A percentile compares a stretch with the other conserved stretches of the same genome.
Evolutionary conservation across 2,329 filamentous ascomycete species (phyloP).

Genomic region (Ustulina deusta): DNA sequence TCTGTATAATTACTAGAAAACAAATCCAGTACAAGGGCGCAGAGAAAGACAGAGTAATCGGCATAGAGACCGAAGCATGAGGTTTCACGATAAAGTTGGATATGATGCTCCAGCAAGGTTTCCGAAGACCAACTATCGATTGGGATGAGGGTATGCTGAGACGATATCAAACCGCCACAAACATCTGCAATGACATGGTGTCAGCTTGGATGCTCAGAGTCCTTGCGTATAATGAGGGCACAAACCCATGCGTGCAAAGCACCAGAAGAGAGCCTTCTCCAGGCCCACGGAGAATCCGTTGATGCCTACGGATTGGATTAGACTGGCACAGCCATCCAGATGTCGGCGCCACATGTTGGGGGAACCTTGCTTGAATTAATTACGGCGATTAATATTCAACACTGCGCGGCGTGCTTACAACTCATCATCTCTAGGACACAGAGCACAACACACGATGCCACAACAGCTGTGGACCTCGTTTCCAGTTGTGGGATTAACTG

Average conservation of each 20-base stretch:
- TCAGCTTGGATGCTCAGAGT: background rate
- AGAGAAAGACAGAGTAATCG: background rate
- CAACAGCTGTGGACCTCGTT: conserved; percentile 7
- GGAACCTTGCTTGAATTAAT: conserved; percentile 8
- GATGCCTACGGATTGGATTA: conserved; percentile 12
- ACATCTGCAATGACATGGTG: background rate
- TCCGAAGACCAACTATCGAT: conserved; percentile 6
- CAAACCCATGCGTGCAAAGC: conserved; percentile 11
- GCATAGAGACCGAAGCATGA: background rate
- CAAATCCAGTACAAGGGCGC: background rate
- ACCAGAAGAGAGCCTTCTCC: conserved; percentile 7
- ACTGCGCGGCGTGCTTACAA: background rate
- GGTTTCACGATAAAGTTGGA: background rate
- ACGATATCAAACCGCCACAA: conserved; percentile 2
- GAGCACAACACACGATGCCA: background rate
- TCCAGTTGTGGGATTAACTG: conserved; percentile 16
- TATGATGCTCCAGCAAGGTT: background rate
- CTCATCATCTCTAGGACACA: conserved; percentile 6
- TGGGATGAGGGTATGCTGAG: conserved; percentile 1
- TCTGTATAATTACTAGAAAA: background rate
- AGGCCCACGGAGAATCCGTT: background rate
- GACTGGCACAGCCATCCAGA: conserved; percentile 14
- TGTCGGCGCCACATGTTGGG: conserved; percentile 22
- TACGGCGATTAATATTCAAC: background rate
- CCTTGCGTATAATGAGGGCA: background rate